Conservation (phyloP, 202 grass and related monocot species). For the Brachypodium distachyon region DNA sequence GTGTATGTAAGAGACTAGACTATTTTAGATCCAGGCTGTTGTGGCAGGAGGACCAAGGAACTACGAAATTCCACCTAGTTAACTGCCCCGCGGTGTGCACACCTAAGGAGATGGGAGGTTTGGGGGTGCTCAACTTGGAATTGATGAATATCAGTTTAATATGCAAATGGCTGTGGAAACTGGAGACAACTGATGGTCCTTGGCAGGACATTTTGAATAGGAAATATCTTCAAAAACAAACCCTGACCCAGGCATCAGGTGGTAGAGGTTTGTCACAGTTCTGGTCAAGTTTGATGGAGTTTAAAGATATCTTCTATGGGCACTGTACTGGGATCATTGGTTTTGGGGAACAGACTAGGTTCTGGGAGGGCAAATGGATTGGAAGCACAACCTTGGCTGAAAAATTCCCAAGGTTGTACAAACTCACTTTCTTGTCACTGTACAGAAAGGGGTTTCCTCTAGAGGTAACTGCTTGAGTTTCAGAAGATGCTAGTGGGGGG, state of each 20-base stretch:
- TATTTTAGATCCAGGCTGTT: not conserved
- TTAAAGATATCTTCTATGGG: not conserved
- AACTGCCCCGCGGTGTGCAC: not conserved
- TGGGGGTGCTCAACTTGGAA: not conserved
- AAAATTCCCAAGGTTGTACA: too few species aligned
- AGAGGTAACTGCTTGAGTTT: too few species aligned
- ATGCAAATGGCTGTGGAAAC: not conserved
- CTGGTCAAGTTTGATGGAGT: not conserved
- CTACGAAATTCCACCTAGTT: not conserved
- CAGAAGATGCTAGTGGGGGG: too few species aligned
- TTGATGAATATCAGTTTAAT: not conserved
- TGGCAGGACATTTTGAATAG: not conserved
- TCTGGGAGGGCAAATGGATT: not conserved
- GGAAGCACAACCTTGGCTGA: too few species aligned
- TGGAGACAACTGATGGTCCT: accelerated
- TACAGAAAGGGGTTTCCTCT: too few species aligned
- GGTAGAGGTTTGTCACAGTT: not conserved
- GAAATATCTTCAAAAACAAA: not conserved
- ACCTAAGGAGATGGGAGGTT: not conserved
- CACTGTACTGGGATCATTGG: too few species aligned
- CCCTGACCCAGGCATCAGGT: accelerated
- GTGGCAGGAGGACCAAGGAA: not conserved
- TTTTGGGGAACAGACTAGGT: too few species aligned
- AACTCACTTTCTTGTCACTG: too few species aligned
- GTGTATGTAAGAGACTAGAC: not conserved